Base-by-base conservation (phyloP, 495 filamentous ascomycete genomes). In the Evernia prunastri region DNA sequence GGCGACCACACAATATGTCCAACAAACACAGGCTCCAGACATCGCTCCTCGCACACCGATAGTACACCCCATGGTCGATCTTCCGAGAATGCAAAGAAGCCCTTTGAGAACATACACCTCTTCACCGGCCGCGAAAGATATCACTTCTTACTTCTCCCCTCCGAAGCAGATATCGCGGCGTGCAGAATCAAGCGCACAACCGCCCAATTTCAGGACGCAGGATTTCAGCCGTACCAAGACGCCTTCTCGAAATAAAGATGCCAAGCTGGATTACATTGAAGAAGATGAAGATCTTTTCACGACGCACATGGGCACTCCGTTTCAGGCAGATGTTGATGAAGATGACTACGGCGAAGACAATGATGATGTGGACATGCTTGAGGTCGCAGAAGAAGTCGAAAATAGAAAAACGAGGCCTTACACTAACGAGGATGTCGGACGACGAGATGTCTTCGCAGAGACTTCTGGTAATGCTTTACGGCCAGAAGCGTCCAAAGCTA, bases 321-420 rank as follows among this genome's bases (percentile, higher is more conserved):
- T 59, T 56, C 68, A 71, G 49, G 61, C 36, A 36, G 61, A 65
- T n/a, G 31, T 65, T 42, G 35, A 71, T 33, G 70, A 79, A 23
- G 83, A 87, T 63, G 85, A 88, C 23, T 87, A 85, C 69, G 86
- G 85, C 43, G 80, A 86, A 63, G 82, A 82, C 65, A 81, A 78
- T 35, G 87, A 87, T 66, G 88, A 90, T 60, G 87, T 87, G 25
- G 87, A 88, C 9, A 83, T 91, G 76, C 75, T 89, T 20, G 85
- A 87, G 60, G 77, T 80, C 58, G 82, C 83, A 7, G 77, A 84
- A 39, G 75, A 82, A 67, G 71, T 87, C 39, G 83, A 89, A 59
- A 73, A 80, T 61, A 75, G 72, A 37, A 73, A 77, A 23, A 66
- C 76, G 35, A 61, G 70, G 2, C 63, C 71, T 15, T 59, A 58